Conservation (phyloP, 495 filamentous ascomycete species). For the Podospora fimiseda region DNA sequence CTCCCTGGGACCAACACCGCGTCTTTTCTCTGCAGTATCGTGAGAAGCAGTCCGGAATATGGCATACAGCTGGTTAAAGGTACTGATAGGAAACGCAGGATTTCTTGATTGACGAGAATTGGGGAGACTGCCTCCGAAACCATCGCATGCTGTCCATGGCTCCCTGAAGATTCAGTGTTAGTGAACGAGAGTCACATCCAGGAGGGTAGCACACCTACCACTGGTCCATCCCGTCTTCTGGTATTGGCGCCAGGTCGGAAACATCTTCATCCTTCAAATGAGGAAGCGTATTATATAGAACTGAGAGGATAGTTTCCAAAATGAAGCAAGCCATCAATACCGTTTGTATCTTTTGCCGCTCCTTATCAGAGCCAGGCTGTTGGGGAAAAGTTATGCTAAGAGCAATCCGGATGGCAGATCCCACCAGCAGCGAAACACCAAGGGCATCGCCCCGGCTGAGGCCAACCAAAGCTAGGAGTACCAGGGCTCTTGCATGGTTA, state of each 20-base stretch:
- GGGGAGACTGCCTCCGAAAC: slow-evolving; percentile 27
- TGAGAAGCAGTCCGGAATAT: slow-evolving; percentile 13
- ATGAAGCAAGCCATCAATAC: slow-evolving; percentile 57
- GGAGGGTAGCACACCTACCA: slow-evolving; percentile 27
- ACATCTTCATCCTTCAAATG: slow-evolving; percentile 49
- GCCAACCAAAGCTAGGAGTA: slow-evolving; percentile 55
- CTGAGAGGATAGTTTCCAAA: slow-evolving; percentile 57
- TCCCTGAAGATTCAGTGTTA: slow-evolving; percentile 32
- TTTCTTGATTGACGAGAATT: slow-evolving; percentile 37
- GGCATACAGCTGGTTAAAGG: slow-evolving; percentile 51
- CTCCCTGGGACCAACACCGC: background rate
- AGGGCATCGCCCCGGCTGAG: slow-evolving; percentile 49
- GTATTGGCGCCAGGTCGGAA: slow-evolving; percentile 37
- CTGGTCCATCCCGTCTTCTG: slow-evolving; percentile 63
- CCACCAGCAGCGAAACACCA: slow-evolving; percentile 56
- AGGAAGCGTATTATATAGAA: slow-evolving; percentile 46
- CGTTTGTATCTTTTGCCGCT: slow-evolving; percentile 39
- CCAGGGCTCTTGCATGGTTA: slow-evolving; percentile 58
- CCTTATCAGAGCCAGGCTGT: slow-evolving; percentile 23
- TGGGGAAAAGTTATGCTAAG: slow-evolving; percentile 40
- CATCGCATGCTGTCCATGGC: slow-evolving; percentile 54
- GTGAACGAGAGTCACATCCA: background rate
- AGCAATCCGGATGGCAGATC: slow-evolving; percentile 54
- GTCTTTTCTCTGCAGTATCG: slow-evolving; percentile 1
- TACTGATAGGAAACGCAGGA: slow-evolving; percentile 54